phyloP scores from a whole-genome alignment of 768 basidiomycete species.

The Russula virescens region DNA sequence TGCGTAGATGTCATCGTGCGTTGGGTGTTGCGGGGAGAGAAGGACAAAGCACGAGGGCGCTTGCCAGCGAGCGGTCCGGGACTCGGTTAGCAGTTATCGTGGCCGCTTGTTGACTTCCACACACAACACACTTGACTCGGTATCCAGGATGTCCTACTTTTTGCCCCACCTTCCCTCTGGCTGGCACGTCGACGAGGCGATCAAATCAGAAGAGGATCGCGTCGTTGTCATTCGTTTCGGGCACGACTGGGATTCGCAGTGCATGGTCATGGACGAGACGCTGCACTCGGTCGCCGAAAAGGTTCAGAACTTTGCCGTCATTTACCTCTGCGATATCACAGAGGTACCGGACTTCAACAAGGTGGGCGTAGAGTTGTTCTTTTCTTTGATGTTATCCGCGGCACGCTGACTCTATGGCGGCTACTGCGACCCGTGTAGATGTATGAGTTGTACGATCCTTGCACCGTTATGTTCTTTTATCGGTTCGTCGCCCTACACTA shows the following conservation, averaged over 20 bases:
- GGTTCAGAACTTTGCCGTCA: constrained; percentile 97
- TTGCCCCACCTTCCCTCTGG: constrained; percentile 84
- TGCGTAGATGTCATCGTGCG: constrained; percentile 32
- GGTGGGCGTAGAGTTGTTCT: constrained; percentile 43
- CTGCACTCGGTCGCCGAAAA: constrained; percentile 89
- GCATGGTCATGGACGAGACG: constrained; percentile 99
- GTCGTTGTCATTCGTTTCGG: constrained; percentile 94
- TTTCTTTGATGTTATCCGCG: not conserved
- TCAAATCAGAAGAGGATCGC: constrained; percentile 95
- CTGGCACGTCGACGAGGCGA: constrained; percentile 99
- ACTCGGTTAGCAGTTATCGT: too few relatives aligned
- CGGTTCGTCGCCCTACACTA: constrained; percentile 43
- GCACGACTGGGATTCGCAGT: constrained; percentile 87
- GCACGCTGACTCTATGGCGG: not conserved
- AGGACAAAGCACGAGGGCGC: not conserved
- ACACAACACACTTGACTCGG: not conserved
- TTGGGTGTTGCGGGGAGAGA: not conserved
- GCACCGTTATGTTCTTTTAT: constrained; percentile 98
- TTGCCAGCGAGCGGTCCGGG: too few relatives aligned
- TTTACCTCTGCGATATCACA: constrained; percentile 92
- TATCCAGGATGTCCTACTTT: constrained; percentile 71
- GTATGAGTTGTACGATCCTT: constrained; percentile 98
- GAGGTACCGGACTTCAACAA: constrained; percentile 99
- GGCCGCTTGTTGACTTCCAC: too few relatives aligned
- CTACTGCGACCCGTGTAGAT: constrained; percentile 48